phyloP scores from a whole-genome alignment of 768 basidiomycete genomes.

The Calvatia gigantea region DNA sequence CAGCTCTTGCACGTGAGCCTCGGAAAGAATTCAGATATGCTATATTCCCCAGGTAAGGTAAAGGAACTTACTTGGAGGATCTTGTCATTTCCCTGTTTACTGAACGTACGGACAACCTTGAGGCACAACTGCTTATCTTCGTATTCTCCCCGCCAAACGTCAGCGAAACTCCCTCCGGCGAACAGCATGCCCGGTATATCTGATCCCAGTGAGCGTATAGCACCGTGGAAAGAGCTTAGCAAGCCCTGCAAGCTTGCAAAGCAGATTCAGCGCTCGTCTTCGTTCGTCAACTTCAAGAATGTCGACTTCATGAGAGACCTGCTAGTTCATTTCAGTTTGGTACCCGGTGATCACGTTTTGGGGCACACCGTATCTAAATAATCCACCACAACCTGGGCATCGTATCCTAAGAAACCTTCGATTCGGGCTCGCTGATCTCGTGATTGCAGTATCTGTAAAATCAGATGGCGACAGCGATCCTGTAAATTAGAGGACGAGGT shows the following conservation, averaged over 20 bases:
- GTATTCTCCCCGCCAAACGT: background rate
- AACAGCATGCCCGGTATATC: background rate
- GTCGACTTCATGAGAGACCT: background rate
- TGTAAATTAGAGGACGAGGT: too few species aligned
- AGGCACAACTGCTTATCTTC: background rate
- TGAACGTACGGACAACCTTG: constrained; percentile 4
- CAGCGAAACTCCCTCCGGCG: background rate
- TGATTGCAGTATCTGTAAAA: too few species aligned
- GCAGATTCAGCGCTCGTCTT: background rate
- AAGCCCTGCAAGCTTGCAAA: background rate
- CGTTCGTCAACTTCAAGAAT: background rate
- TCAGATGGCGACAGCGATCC: too few species aligned
- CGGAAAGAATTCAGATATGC: background rate
- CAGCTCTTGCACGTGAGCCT: constrained; percentile 20
- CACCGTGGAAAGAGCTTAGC: background rate
- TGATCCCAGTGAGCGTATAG: background rate
- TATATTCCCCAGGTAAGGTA: too few species aligned
- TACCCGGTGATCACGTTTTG: too few species aligned
- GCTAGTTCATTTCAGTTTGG: too few species aligned
- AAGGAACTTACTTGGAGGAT: background rate
- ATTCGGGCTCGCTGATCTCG: too few species aligned
- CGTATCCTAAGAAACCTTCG: too few species aligned
- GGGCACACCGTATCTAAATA: too few species aligned
- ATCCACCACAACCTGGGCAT: too few species aligned
- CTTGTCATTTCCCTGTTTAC: background rate